A percentile compares a stretch with the other conserved stretches of the same genome.
Evolutionary conservation across 441 rosid genomes (phyloP).

Genomic region (Mallotus japonicus): DNA sequence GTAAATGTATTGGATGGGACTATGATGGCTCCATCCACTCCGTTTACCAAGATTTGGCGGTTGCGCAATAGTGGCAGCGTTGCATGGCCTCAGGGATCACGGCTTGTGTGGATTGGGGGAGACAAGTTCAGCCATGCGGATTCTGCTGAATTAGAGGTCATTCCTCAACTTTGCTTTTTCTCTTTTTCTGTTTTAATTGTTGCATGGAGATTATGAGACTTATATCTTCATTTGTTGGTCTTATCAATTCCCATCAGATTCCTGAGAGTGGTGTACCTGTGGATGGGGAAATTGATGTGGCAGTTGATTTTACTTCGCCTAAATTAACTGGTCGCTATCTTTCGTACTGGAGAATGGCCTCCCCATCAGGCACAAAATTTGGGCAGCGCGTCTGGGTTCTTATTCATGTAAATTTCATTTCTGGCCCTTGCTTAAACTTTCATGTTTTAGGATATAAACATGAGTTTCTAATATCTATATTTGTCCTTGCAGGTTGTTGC

Average conservation of each 20-base stretch:
- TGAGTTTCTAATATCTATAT: not conserved
- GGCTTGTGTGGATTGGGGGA: conserved; percentile 79
- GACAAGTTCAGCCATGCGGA: conserved; percentile 47
- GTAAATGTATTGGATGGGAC: conserved; percentile 86
- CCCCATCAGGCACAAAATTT: conserved; percentile 62
- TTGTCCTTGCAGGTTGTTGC: conserved; percentile 57
- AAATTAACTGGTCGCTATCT: conserved; percentile 68
- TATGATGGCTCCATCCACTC: conserved; percentile 62
- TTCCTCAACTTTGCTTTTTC: not conserved
- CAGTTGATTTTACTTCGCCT: conserved; percentile 80
- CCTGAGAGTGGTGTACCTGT: conserved; percentile 60
- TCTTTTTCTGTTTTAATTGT: not conserved
- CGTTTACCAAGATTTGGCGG: conserved; percentile 89
- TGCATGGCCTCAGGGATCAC: conserved; percentile 64
- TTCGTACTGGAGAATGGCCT: conserved; percentile 89
- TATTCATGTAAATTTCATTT: conserved; percentile 47
- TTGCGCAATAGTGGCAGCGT: conserved; percentile 72
- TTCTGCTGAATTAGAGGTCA: conserved; percentile 58
- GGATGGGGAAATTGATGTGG: conserved; percentile 66
- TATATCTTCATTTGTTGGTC: not conserved
- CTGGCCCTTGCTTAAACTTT: not conserved
- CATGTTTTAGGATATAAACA: not conserved
- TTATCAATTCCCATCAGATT: conserved; percentile 44
- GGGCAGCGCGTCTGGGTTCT: conserved; percentile 97
- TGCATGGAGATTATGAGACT: not conserved